Evolutionary conservation across 768 basidiomycete species (phyloP).

Genomic region (Sporobolomyces phaffii): DNA sequence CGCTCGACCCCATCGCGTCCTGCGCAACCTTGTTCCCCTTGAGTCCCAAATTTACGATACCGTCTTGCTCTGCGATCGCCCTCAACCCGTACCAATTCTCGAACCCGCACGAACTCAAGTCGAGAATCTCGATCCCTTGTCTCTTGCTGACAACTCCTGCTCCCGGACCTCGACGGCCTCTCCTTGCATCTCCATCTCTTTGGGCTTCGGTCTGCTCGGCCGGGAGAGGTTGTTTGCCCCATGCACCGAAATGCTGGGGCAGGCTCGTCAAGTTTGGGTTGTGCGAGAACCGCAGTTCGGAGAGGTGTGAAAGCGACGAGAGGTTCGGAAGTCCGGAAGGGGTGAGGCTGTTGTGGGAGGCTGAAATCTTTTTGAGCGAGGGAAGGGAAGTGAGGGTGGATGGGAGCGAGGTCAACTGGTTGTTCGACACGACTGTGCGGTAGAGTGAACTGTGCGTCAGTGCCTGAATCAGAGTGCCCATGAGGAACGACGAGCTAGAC

Average conservation of each 20-base stretch:
- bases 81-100: slow-evolving; percentile 37
- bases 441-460: background rate
- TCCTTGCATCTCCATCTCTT: background rate
- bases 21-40: slow-evolving; percentile 36
- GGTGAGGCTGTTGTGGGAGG: slow-evolving; percentile 39
- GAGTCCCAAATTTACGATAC: slow-evolving; percentile 37
- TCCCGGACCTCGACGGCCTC: background rate
- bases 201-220: background rate
- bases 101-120: slow-evolving; percentile 33
- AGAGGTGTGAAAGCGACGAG: slow-evolving; percentile 27
- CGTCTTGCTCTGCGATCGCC: slow-evolving; percentile 24
- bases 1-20: slow-evolving; percentile 16
- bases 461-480: too few species aligned
- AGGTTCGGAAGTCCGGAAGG: slow-evolving; percentile 33
- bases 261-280: slow-evolving; percentile 30
- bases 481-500: background rate
- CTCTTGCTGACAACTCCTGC: background rate
- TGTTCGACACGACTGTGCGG: slow-evolving; percentile 36
- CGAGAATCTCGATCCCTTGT: slow-evolving; percentile 33
- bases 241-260: slow-evolving; percentile 29
- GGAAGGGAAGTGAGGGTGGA: slow-evolving; percentile 28
- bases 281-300: slow-evolving; percentile 37
- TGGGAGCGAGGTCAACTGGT: slow-evolving; percentile 32
- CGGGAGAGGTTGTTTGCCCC: slow-evolving; percentile 24
- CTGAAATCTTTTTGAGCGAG: slow-evolving; percentile 40